Conservation (phyloP, 148 eudicot genomes). For the Hydrangea macrophylla region DNA sequence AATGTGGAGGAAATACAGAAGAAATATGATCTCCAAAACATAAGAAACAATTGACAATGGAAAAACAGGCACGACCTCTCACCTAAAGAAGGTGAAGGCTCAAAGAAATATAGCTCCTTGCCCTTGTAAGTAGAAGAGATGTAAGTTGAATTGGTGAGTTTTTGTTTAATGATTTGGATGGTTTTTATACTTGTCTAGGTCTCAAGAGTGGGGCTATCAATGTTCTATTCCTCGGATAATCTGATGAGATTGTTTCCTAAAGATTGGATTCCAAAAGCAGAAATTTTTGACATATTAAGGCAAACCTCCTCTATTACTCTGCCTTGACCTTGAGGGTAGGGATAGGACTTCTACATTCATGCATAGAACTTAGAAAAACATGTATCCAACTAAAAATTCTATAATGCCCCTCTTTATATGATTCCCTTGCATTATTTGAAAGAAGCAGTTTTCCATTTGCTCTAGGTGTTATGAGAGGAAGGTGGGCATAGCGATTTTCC, state of each 20-base stretch:
- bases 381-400: not conserved
- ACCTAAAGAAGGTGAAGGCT: constrained; percentile 20
- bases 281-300: constrained; percentile 14
- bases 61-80: not conserved
- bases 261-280: constrained; percentile 19
- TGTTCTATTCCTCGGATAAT: constrained; percentile 19
- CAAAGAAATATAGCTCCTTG: not conserved
- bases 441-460: constrained; percentile 28
- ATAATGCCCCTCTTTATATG: constrained; percentile 28
- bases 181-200: constrained; percentile 30
- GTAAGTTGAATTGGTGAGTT: constrained; percentile 20
- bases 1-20: too few relatives aligned
- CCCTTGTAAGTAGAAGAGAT: constrained; percentile 4
- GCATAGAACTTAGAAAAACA: constrained; percentile 12
- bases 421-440: constrained; percentile 46
- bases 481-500: constrained; percentile 19
- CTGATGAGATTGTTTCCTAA: constrained; percentile 29
- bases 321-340: not conserved
- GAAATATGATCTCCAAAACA: too few relatives aligned
- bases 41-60: too few relatives aligned
- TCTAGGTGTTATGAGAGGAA: constrained; percentile 48
- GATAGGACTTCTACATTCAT: constrained; percentile 16
- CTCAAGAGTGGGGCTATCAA: constrained; percentile 29
- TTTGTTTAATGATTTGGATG: constrained; percentile 21
- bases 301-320: not conserved